Percentiles rank a stretch among this genome's conserved stretches.
Evolutionary conservation across 352 stramenopile species (phyloP).

Genomic region (Phytopythium chamaehyphon): DNA sequence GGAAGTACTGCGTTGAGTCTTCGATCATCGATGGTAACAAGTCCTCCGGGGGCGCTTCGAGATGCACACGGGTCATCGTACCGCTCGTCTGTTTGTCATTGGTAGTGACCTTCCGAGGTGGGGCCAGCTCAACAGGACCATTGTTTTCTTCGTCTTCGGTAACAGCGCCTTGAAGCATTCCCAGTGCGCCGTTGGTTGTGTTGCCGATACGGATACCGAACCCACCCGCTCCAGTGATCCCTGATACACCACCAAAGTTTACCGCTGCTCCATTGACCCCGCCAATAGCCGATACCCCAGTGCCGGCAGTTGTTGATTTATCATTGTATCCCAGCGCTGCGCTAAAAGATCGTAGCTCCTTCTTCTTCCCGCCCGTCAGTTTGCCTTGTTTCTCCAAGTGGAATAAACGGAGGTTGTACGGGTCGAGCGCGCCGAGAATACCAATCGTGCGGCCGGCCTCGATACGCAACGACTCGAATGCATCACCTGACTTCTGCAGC

Average conservation of each 20-base stretch:
- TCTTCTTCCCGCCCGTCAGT: slow-evolving; percentile 59
- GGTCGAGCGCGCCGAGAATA: slow-evolving; percentile 77
- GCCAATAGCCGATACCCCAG: slow-evolving; percentile 9
- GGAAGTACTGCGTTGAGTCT: slow-evolving; percentile 94
- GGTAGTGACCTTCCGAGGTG: slow-evolving; percentile 50
- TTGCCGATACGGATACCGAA: slow-evolving; percentile 39
- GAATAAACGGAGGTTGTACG: slow-evolving; percentile 82
- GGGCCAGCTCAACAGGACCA: slow-evolving; percentile 42
- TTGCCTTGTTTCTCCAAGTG: slow-evolving; percentile 80
- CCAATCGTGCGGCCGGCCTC: slow-evolving; percentile 79
- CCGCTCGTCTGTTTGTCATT: slow-evolving; percentile 74
- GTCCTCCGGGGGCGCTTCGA: slow-evolving; percentile 68
- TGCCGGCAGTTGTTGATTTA: slow-evolving; percentile 7
- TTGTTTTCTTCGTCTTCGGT: slow-evolving; percentile 52
- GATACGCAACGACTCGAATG: slow-evolving; percentile 70
- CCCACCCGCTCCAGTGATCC: not conserved
- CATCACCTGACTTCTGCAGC: slow-evolving; percentile 76
- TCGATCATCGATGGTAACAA: slow-evolving; percentile 79
- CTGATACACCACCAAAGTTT: slow-evolving; percentile 13
- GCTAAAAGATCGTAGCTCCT: slow-evolving; percentile 51
- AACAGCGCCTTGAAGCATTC: slow-evolving; percentile 23
- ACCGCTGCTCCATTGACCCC: slow-evolving; percentile 12
- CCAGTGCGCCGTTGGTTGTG: slow-evolving; percentile 16
- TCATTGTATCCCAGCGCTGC: slow-evolving; percentile 1
- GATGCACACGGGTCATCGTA: slow-evolving; percentile 53